A percentile compares a stretch with the other conserved stretches of the same genome.
These are phyloP conservation scores for Trichoderma harzianum DNA, from an alignment of 2,329 filamentous ascomycete species.

Conservation along the genomic window DNA sequence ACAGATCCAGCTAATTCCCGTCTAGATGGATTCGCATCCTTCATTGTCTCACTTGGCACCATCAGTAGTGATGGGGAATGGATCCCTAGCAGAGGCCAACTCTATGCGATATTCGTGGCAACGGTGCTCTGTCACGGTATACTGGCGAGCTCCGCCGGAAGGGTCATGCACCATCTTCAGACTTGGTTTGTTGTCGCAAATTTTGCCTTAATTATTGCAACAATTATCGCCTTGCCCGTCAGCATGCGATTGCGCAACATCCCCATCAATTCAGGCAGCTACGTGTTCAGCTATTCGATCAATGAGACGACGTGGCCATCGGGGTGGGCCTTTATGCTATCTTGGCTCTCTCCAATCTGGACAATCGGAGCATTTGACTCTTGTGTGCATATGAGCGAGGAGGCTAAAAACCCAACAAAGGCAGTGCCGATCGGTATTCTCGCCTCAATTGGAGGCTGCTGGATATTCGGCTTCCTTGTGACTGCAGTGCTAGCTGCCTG, in stretches of 20 bases:
- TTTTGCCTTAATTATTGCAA: background rate
- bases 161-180: conserved; percentile 4
- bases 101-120: background rate
- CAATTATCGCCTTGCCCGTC: background rate
- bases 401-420: background rate
- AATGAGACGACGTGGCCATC: background rate
- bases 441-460: background rate
- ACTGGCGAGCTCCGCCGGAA: background rate
- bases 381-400: conserved; percentile 4
- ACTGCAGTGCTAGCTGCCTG: background rate
- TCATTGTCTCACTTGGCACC: background rate
- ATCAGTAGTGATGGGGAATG: background rate
- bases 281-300: background rate
- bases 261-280: background rate
- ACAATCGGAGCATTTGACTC: conserved; percentile 8
- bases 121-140: background rate
- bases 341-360: conserved; percentile 4
- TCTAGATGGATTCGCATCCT: conserved; percentile 1
- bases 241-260: background rate
- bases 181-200: conserved; percentile 2
- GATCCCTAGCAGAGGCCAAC: background rate
- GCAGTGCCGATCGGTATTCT: background rate
- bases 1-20: background rate
- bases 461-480: background rate
- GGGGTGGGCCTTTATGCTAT: conserved; percentile 1